Percentiles rank a stretch among this genome's conserved stretches.
Evolutionary conservation across 352 stramenopile species (phyloP).

Genomic region (Albugo candida): DNA sequence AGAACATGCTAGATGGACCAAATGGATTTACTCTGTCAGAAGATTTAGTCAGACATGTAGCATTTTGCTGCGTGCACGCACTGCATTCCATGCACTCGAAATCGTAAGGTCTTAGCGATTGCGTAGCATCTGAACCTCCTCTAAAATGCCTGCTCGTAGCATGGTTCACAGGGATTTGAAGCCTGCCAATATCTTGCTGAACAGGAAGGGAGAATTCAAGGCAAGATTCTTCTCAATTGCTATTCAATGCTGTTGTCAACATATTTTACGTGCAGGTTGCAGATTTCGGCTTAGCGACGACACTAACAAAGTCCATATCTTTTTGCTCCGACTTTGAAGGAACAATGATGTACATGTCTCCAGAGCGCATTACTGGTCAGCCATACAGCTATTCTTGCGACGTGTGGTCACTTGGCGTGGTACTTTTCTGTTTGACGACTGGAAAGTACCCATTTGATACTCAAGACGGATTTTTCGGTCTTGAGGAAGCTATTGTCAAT

Average conservation of each 20-base stretch:
- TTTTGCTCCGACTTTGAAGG: constrained; percentile 77
- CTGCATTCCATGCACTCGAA: constrained; percentile 72
- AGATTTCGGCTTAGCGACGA: constrained; percentile 64
- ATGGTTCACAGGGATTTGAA: constrained; percentile 85
- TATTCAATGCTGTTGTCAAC: not conserved
- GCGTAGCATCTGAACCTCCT: not conserved
- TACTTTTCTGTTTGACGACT: constrained; percentile 41
- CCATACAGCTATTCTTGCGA: constrained; percentile 72
- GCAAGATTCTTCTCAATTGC: constrained; percentile 9
- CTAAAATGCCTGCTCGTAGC: constrained; percentile 5
- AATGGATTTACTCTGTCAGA: constrained; percentile 13
- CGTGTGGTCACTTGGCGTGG: constrained; percentile 59
- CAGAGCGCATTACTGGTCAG: constrained; percentile 78
- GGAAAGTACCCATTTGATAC: constrained; percentile 51
- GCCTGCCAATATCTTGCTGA: constrained; percentile 78
- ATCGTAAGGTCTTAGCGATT: constrained; percentile 14
- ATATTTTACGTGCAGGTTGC: constrained; percentile 19
- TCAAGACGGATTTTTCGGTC: constrained; percentile 60
- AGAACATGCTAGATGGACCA: constrained; percentile 36
- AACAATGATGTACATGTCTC: constrained; percentile 91
- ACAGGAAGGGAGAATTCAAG: constrained; percentile 66
- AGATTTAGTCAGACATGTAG: constrained; percentile 41
- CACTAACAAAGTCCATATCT: constrained; percentile 48
- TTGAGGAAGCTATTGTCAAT: constrained; percentile 66
- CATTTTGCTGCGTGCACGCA: constrained; percentile 61